Percentiles rank a stretch among this genome's conserved stretches.
Conservation (phyloP, 208 protist genomes). For the Wallacemonas sp. region DNA sequence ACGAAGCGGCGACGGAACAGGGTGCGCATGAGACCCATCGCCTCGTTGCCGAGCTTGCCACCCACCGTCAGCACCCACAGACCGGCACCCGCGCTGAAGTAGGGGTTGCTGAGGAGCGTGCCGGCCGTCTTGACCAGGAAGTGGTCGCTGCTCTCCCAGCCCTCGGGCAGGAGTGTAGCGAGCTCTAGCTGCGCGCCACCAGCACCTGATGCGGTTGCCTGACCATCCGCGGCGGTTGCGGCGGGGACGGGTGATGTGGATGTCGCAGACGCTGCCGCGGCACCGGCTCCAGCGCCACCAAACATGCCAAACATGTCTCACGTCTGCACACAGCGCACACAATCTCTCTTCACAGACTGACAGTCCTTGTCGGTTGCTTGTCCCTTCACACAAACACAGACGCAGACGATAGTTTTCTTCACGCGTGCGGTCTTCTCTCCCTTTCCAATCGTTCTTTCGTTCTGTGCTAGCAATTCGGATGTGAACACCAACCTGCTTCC, state of each 20-base stretch:
- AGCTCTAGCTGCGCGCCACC: constrained; percentile 45
- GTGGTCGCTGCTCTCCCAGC: constrained; percentile 54
- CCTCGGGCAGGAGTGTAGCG: constrained; percentile 49
- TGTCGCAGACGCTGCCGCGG: neutral
- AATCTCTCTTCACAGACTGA: too few species aligned
- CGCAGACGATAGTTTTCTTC: too few species aligned
- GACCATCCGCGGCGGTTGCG: constrained; percentile 4
- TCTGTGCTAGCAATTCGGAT: too few species aligned
- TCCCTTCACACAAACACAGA: too few species aligned
- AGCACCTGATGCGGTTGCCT: neutral
- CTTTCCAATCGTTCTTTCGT: too few species aligned
- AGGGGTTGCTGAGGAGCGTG: constrained; percentile 74
- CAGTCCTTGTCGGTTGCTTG: too few species aligned
- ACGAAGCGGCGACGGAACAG: constrained; percentile 65
- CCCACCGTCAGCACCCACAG: constrained; percentile 85
- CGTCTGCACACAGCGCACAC: too few species aligned
- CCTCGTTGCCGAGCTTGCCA: constrained; percentile 43
- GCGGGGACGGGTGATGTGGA: neutral
- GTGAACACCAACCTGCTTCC: too few species aligned
- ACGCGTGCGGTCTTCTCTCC: too few species aligned
- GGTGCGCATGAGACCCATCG: constrained; percentile 34
- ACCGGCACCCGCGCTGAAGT: constrained; percentile 87
- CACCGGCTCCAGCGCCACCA: constrained; percentile 9
- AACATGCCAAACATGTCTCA: constrained; percentile 20
- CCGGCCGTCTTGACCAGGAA: constrained; percentile 37